Evolutionary conservation across 176 grass and related monocot species (phyloP).

Genomic region (Cymbopogon citratus): DNA sequence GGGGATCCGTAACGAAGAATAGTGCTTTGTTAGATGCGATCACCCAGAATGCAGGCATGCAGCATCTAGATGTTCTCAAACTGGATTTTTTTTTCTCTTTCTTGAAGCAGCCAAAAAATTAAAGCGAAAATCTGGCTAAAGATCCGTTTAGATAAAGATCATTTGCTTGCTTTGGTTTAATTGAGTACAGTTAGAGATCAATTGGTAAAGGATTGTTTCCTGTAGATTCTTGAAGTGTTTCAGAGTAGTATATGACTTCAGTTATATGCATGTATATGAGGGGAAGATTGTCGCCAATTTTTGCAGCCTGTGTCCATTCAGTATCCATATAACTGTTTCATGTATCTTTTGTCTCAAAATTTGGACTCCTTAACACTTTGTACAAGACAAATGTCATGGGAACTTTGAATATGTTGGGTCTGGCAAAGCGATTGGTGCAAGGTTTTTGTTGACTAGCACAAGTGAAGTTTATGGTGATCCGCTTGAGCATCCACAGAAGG

Average conservation of each 20-base stretch:
- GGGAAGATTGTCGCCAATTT: neutral
- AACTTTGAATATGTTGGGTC: slow-evolving; percentile 92
- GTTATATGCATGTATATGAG: neutral
- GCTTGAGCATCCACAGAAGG: slow-evolving; percentile 90
- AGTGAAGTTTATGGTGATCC: slow-evolving; percentile 97
- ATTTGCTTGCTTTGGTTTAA: neutral
- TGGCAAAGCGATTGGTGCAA: slow-evolving; percentile 85
- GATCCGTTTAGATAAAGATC: neutral
- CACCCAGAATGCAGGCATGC: neutral
- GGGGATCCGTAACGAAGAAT: neutral
- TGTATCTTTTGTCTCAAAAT: slow-evolving; percentile 7
- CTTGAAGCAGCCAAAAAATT: neutral
- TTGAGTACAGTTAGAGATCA: neutral
- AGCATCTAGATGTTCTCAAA: neutral
- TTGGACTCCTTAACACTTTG: slow-evolving; percentile 35
- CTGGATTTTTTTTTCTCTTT: neutral
- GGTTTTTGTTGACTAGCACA: slow-evolving; percentile 88
- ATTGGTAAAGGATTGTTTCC: neutral
- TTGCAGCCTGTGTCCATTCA: neutral
- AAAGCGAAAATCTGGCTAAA: neutral
- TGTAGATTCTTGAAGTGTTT: neutral
- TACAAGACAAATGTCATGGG: slow-evolving; percentile 99
- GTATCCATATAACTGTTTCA: neutral
- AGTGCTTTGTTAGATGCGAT: neutral
- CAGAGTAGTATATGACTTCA: neutral